These are phyloP conservation scores for Pyricularia sp. DNA, from an alignment of 2,329 filamentous ascomycete species.

Conservation along the genomic window DNA sequence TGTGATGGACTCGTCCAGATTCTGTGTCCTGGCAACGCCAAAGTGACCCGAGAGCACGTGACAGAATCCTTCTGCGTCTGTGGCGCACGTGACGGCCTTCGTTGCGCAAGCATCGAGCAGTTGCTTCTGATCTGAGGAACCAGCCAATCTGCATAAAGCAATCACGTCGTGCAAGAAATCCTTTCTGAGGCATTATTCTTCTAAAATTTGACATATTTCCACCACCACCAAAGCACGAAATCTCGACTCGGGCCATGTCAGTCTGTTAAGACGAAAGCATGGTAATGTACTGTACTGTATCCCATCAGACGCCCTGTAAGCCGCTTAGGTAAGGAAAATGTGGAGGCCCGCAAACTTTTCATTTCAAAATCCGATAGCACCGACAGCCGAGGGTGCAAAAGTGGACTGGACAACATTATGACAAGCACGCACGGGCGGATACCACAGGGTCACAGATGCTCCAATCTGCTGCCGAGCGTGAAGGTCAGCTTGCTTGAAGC, in stretches of 20 bases:
- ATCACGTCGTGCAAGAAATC: too few species aligned
- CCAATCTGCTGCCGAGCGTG: background rate
- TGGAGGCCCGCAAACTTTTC: background rate
- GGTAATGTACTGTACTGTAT: background rate
- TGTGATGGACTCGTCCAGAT: background rate
- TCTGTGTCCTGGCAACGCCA: constrained; percentile 48
- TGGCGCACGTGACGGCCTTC: background rate
- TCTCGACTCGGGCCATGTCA: background rate
- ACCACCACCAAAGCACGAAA: background rate
- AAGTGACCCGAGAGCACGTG: constrained; percentile 40
- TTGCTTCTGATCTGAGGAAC: background rate
- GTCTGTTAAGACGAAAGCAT: background rate
- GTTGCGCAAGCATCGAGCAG: background rate
- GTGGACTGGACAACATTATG: background rate
- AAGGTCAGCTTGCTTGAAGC: background rate
- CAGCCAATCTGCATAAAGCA: background rate
- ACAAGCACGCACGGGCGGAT: background rate
- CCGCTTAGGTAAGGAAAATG: background rate
- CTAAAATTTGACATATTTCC: background rate
- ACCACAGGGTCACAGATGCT: background rate
- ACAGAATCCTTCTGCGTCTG: background rate
- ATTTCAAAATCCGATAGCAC: background rate
- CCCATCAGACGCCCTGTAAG: background rate
- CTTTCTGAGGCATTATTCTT: background rate
- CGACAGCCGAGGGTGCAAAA: background rate